These are phyloP conservation scores for Cubamyces lactineus DNA, from an alignment of 768 basidiomycete species.

Conservation along the genomic window DNA sequence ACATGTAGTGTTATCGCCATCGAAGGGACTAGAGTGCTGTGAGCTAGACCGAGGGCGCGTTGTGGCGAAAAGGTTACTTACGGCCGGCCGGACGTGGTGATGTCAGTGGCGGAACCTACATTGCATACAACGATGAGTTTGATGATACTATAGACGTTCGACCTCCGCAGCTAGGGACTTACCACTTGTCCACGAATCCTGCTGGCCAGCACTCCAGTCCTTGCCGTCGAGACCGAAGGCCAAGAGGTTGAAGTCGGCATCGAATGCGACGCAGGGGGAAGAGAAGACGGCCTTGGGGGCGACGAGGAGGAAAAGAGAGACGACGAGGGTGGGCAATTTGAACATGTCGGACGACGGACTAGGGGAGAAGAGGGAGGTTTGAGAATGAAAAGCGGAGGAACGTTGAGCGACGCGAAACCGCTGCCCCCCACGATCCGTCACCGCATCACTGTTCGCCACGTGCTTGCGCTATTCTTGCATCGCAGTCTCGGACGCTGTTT, in stretches of 20 bases:
- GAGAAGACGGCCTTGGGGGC: constrained; percentile 40
- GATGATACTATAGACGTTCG: not conserved
- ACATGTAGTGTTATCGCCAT: constrained; percentile 65
- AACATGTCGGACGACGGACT: constrained; percentile 37
- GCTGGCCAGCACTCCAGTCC: constrained; percentile 81
- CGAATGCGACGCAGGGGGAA: constrained; percentile 76
- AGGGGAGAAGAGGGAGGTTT: not conserved
- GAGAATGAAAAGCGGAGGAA: not conserved
- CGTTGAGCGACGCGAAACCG: not conserved
- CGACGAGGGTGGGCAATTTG: constrained; percentile 47
- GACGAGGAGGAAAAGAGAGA: constrained; percentile 56
- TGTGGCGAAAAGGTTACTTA: constrained; percentile 42
- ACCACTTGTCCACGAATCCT: constrained; percentile 68
- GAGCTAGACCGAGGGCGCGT: constrained; percentile 3
- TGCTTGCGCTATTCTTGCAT: constrained; percentile 14
- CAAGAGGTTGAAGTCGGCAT: constrained; percentile 79
- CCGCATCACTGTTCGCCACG: constrained; percentile 6
- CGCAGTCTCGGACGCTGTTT: not conserved
- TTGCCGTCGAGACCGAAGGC: constrained; percentile 84
- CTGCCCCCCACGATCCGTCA: not conserved
- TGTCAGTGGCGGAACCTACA: constrained; percentile 61
- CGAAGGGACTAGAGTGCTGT: constrained; percentile 55
- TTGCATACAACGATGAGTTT: not conserved
- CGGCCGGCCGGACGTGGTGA: constrained; percentile 79
- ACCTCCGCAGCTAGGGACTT: constrained; percentile 13